Percentiles rank a stretch among this genome's conserved stretches.
Conservation (phyloP, 306 rosid species). For the Luffa acutangula region DNA sequence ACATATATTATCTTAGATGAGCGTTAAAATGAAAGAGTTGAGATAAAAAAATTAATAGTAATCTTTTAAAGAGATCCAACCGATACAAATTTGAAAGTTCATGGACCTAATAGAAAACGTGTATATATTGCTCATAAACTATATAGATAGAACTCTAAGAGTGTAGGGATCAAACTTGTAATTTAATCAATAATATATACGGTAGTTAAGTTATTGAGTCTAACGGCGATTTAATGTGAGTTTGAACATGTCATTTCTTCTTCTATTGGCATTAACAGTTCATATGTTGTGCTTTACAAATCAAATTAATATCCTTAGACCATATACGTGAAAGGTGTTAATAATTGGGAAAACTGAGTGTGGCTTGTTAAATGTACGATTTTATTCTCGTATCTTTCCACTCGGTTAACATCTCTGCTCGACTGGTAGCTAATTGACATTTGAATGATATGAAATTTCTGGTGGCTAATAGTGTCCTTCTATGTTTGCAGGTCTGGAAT, state of each 20-base stretch:
- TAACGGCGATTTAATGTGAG: neutral
- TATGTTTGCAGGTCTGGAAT: constrained; percentile 63
- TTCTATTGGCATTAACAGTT: neutral
- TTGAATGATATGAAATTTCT: constrained; percentile 5
- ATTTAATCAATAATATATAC: no score
- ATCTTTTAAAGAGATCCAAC: neutral
- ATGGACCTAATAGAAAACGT: neutral
- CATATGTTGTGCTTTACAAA: neutral
- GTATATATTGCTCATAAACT: no score
- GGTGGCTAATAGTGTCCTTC: neutral
- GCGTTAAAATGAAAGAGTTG: neutral
- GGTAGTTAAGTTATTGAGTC: neutral
- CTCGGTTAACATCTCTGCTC: neutral
- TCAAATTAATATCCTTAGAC: neutral
- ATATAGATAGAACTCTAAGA: no score
- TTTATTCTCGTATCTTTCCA: neutral
- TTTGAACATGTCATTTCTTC: neutral
- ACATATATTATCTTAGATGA: neutral
- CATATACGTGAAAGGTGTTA: neutral
- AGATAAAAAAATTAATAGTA: no score
- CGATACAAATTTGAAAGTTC: neutral
- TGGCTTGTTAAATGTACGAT: neutral
- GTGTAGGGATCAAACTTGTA: neutral
- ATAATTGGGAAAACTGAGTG: neutral
- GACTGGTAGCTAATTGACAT: neutral